A percentile compares a stretch with the other conserved stretches of the same genome.
Evolutionary conservation across 192 early-diverging fungal genomes (phyloP).

Genomic region (Diversispora eburnea): DNA sequence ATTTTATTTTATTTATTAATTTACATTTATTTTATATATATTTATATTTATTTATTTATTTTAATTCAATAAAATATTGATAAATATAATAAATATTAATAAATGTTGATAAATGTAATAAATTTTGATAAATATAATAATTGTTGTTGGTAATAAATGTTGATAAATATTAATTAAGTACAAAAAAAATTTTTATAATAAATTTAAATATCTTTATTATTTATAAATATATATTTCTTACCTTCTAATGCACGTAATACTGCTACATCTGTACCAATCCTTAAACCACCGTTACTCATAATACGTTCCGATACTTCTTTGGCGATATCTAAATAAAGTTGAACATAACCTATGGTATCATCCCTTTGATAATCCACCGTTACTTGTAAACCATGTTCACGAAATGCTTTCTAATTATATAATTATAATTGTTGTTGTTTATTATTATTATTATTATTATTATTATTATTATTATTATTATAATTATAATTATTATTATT

Average conservation of each 20-base stretch:
- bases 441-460: too few species aligned
- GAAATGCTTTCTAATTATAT: slow-evolving; percentile 3
- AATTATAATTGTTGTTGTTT: neutral
- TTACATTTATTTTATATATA: neutral
- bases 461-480: too few species aligned
- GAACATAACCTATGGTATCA: slow-evolving; percentile 20
- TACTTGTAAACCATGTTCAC: slow-evolving; percentile 14
- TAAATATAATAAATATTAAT: neutral
- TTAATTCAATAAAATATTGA: too few species aligned
- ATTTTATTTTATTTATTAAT: neutral
- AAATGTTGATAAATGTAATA: neutral
- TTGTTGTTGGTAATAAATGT: neutral
- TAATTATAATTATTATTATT: too few species aligned
- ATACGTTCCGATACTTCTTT: slow-evolving; percentile 8
- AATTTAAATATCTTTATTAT: too few species aligned
- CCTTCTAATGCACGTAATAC: slow-evolving; percentile 13
- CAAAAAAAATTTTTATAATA: neutral
- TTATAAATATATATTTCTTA: neutral
- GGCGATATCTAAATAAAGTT: slow-evolving; percentile 2
- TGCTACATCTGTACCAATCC: neutral
- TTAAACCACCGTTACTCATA: slow-evolving; percentile 1
- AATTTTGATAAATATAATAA: neutral
- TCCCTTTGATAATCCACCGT: slow-evolving; percentile 18
- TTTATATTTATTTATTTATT: too few species aligned
- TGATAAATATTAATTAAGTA: neutral